Evolutionary conservation across 345 rosid species (phyloP).

Genomic region (Eutrema heterophyllum): DNA sequence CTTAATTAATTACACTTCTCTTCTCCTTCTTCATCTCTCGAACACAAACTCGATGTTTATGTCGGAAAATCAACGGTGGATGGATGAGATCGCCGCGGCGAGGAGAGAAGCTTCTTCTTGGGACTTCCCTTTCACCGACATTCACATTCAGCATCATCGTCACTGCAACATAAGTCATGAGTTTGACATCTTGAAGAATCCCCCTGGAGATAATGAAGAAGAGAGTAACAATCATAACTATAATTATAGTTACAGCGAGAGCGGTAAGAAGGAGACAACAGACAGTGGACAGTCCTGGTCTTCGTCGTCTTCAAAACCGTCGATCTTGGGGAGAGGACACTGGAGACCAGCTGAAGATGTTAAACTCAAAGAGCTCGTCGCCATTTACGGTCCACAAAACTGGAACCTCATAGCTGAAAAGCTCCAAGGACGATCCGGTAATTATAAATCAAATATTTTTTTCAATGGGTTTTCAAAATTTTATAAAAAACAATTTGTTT

Average conservation of each 20-base stretch:
- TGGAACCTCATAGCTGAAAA: constrained; percentile 98
- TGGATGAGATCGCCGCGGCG: constrained; percentile 16
- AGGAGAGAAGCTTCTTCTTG: constrained; percentile 34
- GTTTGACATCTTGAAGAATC: constrained; percentile 21
- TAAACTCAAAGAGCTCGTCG: constrained; percentile 89
- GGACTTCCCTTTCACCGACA: constrained; percentile 36
- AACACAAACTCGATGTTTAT: constrained; percentile 11
- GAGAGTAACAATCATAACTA: constrained; percentile 17
- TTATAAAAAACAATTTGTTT: background rate
- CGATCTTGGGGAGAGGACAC: constrained; percentile 61
- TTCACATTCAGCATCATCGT: constrained; percentile 12
- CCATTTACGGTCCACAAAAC: constrained; percentile 92
- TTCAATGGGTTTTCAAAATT: background rate
- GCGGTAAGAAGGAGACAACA: constrained; percentile 37
- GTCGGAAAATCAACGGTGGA: constrained; percentile 30
- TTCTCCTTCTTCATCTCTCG: constrained; percentile 8
- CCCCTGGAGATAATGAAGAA: constrained; percentile 15
- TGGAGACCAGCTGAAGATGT: constrained; percentile 97
- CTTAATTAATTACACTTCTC: background rate
- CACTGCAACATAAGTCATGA: constrained; percentile 28
- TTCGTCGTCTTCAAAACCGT: constrained; percentile 42
- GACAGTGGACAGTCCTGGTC: constrained; percentile 61
- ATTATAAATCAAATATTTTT: background rate
- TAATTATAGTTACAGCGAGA: constrained; percentile 23
- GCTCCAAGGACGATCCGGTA: constrained; percentile 95